phyloP scores from a whole-genome alignment of 208 protist genomes.

The Ichthyophonus hoferi region DNA sequence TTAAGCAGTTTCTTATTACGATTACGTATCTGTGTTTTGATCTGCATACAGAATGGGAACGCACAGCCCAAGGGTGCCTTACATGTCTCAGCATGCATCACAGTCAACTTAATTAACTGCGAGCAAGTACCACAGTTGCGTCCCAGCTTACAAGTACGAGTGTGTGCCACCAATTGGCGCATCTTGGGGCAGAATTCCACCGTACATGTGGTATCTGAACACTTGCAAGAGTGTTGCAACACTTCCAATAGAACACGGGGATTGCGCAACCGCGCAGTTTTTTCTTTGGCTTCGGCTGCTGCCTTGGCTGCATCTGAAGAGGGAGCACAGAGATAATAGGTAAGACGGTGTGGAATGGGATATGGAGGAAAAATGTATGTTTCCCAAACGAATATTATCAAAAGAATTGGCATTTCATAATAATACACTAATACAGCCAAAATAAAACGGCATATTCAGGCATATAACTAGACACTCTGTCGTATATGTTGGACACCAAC shows the following conservation, averaged over 20 bases:
- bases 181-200: slow-evolving; percentile 15
- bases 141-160: background rate
- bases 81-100: background rate
- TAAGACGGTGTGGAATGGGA: too few species aligned
- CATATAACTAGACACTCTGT: too few species aligned
- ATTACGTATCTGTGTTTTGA: background rate
- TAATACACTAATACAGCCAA: too few species aligned
- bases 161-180: background rate
- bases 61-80: background rate
- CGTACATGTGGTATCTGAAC: background rate
- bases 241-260: background rate
- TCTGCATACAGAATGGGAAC: background rate
- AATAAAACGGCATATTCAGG: too few species aligned
- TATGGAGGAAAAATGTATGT: too few species aligned
- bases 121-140: background rate
- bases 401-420: too few species aligned
- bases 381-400: too few species aligned
- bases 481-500: too few species aligned
- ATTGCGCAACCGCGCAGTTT: background rate
- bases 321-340: too few species aligned
- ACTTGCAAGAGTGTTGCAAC: background rate
- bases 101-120: background rate
- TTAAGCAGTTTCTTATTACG: background rate
- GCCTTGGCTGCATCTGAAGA: background rate
- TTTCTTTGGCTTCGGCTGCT: background rate